These are phyloP conservation scores for Hanseniaspora lachancei DNA, from an alignment of 805 yeast species.

Conservation along the genomic window DNA sequence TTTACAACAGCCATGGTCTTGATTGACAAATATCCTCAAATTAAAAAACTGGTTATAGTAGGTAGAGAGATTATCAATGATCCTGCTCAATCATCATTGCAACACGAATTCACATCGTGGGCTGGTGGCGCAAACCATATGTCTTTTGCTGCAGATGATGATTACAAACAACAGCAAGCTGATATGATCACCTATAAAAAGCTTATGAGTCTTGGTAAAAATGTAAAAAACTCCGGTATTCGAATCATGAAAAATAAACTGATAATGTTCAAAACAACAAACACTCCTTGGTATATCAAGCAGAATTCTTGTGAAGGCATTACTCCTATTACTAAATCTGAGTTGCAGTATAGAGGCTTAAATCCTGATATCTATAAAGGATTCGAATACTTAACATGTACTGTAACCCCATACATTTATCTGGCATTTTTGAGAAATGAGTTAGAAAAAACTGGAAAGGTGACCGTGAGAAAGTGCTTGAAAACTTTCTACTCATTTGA, in stretches of 20 bases:
- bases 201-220: slow-evolving; percentile 34
- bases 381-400: slow-evolving; percentile 38
- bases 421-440: slow-evolving; percentile 39
- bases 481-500: slow-evolving; percentile 2
- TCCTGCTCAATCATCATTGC: slow-evolving; percentile 39
- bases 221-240: slow-evolving; percentile 41
- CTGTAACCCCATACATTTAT: slow-evolving; percentile 47
- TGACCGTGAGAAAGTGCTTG: slow-evolving; percentile 42
- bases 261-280: slow-evolving; percentile 18
- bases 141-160: slow-evolving; percentile 38
- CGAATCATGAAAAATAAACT: slow-evolving; percentile 18
- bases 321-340: slow-evolving; percentile 25
- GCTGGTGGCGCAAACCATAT: slow-evolving; percentile 66
- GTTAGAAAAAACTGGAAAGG: slow-evolving; percentile 36
- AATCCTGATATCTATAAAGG: slow-evolving; percentile 33
- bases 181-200: slow-evolving; percentile 40
- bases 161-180: slow-evolving; percentile 28
- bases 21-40: slow-evolving; percentile 28
- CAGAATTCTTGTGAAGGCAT: slow-evolving; percentile 31
- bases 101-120: slow-evolving; percentile 46
- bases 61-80: slow-evolving; percentile 28
- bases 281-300: slow-evolving; percentile 38
- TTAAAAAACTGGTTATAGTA: slow-evolving; percentile 29
- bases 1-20: slow-evolving; percentile 38
- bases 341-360: slow-evolving; percentile 23